These are phyloP conservation scores for Lachancea fermentati DNA, from an alignment of 805 yeast genomes.

Conservation along the genomic window DNA sequence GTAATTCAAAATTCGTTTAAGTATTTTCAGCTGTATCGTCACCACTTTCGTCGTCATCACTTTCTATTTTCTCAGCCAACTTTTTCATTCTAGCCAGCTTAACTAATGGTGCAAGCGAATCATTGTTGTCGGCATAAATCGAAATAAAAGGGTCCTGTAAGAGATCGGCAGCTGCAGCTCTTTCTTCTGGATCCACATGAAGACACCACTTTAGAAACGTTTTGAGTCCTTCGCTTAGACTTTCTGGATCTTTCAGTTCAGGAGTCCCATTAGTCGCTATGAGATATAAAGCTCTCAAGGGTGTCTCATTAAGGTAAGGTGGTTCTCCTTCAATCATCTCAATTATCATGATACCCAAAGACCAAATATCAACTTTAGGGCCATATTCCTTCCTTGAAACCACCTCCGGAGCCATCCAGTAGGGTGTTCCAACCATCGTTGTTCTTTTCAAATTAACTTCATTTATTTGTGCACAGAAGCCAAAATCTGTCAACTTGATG, in stretches of 20 bases:
- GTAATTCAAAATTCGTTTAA: too few species aligned
- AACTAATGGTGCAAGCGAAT: slow-evolving; percentile 65
- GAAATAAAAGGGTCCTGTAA: slow-evolving; percentile 59
- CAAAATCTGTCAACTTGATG: slow-evolving; percentile 91
- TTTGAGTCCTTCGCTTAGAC: slow-evolving; percentile 58
- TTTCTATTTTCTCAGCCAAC: slow-evolving; percentile 34
- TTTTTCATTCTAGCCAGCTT: slow-evolving; percentile 68
- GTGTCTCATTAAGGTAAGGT: slow-evolving; percentile 94
- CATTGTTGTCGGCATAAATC: slow-evolving; percentile 52
- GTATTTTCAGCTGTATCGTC: slow-evolving; percentile 3
- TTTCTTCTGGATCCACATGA: slow-evolving; percentile 73
- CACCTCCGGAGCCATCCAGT: slow-evolving; percentile 99
- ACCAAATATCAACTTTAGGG: slow-evolving; percentile 96
- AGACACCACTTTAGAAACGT: slow-evolving; percentile 71
- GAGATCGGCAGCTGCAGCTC: slow-evolving; percentile 74
- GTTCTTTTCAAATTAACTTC: slow-evolving; percentile 82
- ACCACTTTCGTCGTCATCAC: slow-evolving; percentile 23
- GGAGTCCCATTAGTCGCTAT: slow-evolving; percentile 98
- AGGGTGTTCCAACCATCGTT: slow-evolving; percentile 99
- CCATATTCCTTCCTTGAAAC: slow-evolving; percentile 93
- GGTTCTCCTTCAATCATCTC: slow-evolving; percentile 99
- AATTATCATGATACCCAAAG: slow-evolving; percentile 94
- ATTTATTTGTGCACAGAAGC: slow-evolving; percentile 91
- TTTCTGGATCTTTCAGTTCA: slow-evolving; percentile 80
- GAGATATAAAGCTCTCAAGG: slow-evolving; percentile 84